Evolutionary conservation across 169 alveolate species (phyloP).

Genomic region (Babesia bigemina): DNA sequence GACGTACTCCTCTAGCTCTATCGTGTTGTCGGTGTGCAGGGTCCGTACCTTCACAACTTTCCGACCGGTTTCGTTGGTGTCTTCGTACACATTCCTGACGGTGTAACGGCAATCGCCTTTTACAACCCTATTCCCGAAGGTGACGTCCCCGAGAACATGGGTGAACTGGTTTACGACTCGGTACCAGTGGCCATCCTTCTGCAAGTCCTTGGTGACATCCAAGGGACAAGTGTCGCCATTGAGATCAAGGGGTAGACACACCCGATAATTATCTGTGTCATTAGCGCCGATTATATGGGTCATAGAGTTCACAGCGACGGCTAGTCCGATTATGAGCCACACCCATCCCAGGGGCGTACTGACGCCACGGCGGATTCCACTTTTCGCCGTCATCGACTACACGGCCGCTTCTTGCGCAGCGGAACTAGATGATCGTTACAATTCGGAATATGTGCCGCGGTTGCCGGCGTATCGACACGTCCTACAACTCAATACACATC

Average conservation of each 20-base stretch:
- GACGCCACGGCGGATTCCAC: not conserved
- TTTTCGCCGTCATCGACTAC: no score
- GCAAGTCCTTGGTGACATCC: not conserved
- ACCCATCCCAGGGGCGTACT: not conserved
- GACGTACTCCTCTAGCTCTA: conserved; percentile 17
- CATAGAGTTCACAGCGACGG: not conserved
- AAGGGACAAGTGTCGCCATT: not conserved
- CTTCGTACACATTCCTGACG: conserved; percentile 10
- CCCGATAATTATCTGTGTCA: not conserved
- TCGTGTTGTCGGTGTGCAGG: not conserved
- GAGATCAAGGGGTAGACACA: conserved; percentile 5
- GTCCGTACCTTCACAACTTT: conserved; percentile 38
- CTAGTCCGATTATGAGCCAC: not conserved
- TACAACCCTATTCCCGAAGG: conserved; percentile 28
- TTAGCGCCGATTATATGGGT: not conserved
- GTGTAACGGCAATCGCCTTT: conserved; percentile 29
- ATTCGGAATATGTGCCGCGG: no score
- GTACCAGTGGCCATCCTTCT: not conserved
- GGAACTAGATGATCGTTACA: no score
- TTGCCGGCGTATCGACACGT: not conserved
- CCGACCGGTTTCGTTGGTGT: not conserved
- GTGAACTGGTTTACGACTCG: conserved; percentile 7
- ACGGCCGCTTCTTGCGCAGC: no score
- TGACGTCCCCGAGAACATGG: conserved; percentile 32
- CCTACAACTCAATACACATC: not conserved